phyloP scores from a whole-genome alignment of 2,329 filamentous ascomycete species.

The Fusarium nanum region DNA sequence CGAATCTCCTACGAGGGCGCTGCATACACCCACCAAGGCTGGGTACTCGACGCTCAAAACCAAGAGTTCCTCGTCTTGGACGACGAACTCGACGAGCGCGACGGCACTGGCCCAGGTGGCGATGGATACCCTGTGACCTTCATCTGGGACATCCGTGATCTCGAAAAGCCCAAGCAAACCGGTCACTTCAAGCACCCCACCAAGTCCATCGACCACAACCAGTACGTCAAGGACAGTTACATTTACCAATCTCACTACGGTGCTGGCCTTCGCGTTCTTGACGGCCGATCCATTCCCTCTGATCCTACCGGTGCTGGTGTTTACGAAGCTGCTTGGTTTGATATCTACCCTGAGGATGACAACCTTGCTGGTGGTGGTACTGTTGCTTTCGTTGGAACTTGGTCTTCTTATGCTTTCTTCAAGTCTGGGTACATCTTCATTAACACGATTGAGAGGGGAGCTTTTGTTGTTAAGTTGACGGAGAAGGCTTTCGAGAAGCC shows the following conservation, averaged over 20 bases:
- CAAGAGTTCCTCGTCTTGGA: constrained; percentile 63
- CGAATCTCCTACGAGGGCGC: constrained; percentile 67
- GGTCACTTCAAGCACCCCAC: constrained; percentile 56
- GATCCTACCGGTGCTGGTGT: constrained; percentile 60
- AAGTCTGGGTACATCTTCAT: constrained; percentile 62
- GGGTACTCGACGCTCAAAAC: constrained; percentile 59
- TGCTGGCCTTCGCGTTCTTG: constrained; percentile 58
- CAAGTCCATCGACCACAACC: constrained; percentile 61
- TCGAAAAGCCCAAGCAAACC: constrained; percentile 57
- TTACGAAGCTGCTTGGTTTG: constrained; percentile 62
- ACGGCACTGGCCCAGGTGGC: constrained; percentile 53
- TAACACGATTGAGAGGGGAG: constrained; percentile 64
- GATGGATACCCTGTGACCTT: constrained; percentile 62
- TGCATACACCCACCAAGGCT: constrained; percentile 69
- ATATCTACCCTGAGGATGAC: constrained; percentile 64
- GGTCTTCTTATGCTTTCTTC: constrained; percentile 63
- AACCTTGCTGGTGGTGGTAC: constrained; percentile 51
- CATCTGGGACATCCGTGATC: constrained; percentile 61
- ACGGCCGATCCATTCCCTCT: constrained; percentile 50
- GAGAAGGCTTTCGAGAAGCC: constrained; percentile 17
- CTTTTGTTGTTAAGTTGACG: constrained; percentile 58
- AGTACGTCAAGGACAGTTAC: constrained; percentile 59
- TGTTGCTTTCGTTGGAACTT: constrained; percentile 58
- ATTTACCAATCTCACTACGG: constrained; percentile 64
- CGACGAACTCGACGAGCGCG: constrained; percentile 64